Conservation (phyloP, 2,329 filamentous ascomycete species). For the Aureobasidium sp. region DNA sequence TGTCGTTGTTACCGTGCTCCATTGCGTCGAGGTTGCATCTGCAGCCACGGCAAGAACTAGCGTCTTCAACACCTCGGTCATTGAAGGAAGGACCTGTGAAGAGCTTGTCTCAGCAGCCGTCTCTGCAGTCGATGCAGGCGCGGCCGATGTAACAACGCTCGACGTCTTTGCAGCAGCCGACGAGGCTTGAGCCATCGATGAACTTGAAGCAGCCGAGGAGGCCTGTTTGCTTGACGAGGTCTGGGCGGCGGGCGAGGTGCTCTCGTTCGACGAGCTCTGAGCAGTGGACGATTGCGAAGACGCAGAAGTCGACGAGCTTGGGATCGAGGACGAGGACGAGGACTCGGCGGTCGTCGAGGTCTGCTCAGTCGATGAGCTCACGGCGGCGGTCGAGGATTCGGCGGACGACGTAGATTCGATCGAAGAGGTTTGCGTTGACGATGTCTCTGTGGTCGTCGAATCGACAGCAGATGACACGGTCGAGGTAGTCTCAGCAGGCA, state of each 20-base stretch:
- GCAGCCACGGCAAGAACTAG: background rate
- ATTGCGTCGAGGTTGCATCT: background rate
- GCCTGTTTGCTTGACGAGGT: background rate
- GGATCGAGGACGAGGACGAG: background rate
- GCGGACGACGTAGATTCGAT: conserved; percentile 1
- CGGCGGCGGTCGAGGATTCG: background rate
- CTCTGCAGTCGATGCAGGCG: conserved; percentile 11
- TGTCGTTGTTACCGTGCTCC: background rate
- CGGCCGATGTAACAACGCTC: background rate
- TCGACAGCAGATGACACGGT: conserved; percentile 1
- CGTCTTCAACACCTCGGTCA: background rate
- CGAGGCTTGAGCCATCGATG: background rate
- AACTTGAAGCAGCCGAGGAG: background rate
- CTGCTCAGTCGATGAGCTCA: background rate
- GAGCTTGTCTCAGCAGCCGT: background rate
- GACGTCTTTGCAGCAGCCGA: background rate
- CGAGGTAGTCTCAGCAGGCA: conserved; percentile 11
- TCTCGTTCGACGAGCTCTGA: background rate
- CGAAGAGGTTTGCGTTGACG: background rate
- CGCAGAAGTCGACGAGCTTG: conserved; percentile 54
- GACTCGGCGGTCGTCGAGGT: background rate
- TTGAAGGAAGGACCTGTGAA: background rate
- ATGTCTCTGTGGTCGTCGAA: conserved; percentile 3
- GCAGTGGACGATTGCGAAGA: conserved; percentile 58
- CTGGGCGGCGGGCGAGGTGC: background rate